phyloP scores from a whole-genome alignment of 805 yeast genomes.

The Yamadazyma scolyti region DNA sequence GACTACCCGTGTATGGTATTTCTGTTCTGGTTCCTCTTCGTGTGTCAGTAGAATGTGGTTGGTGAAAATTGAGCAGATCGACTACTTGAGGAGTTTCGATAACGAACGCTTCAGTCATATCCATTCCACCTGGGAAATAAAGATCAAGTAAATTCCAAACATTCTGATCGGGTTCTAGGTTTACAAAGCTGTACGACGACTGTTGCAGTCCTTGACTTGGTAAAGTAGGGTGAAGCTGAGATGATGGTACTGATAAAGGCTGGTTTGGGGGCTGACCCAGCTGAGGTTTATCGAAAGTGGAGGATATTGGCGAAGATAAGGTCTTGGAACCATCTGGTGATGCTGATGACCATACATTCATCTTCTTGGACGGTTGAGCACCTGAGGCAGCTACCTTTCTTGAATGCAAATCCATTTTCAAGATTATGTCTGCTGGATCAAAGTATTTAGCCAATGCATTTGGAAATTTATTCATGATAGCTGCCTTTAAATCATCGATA shows the following conservation, averaged over 20 bases:
- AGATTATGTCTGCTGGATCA: constrained; percentile 66
- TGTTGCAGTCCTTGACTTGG: constrained; percentile 2
- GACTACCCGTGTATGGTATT: not conserved
- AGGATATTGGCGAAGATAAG: constrained; percentile 9
- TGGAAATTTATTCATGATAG: constrained; percentile 62
- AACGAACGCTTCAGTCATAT: constrained; percentile 58
- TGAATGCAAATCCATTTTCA: constrained; percentile 27
- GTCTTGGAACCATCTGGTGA: constrained; percentile 14
- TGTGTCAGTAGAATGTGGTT: not conserved
- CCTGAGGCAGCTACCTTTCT: constrained; percentile 10
- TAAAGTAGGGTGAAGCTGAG: not conserved
- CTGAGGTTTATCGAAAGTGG: constrained; percentile 8
- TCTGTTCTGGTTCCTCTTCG: not conserved
- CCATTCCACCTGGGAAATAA: constrained; percentile 67
- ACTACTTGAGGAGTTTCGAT: constrained; percentile 43
- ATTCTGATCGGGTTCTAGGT: constrained; percentile 57
- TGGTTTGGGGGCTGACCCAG: not conserved
- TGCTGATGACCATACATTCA: constrained; percentile 10
- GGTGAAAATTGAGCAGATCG: not conserved
- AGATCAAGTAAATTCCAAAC: constrained; percentile 58
- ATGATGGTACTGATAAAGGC: not conserved
- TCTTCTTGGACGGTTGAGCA: constrained; percentile 11
- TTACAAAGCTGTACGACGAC: constrained; percentile 7
- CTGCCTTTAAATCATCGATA: constrained; percentile 76
- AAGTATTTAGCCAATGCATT: constrained; percentile 55